Base-by-base conservation (phyloP, 2,329 filamentous ascomycete genomes). In the Didymella segeticola region DNA sequence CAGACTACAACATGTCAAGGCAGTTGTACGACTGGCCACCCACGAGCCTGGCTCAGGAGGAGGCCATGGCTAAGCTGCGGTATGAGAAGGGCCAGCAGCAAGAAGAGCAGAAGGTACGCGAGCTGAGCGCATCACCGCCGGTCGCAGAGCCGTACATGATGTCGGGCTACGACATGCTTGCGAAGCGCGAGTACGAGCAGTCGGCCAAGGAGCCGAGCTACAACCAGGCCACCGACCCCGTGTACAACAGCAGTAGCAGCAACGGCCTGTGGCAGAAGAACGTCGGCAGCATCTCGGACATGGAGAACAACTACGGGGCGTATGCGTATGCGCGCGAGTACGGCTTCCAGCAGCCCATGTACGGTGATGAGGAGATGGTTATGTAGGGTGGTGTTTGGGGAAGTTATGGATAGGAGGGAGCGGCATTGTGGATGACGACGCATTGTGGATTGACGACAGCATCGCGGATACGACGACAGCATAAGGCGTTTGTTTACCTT, bases 71-170 rank as follows among this genome's bases (percentile, higher is more conserved):
- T 2, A 77, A 79, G 57, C 70, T 86, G 53, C 82, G 89, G 38
- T 89, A 86, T 60, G 83, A 88, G 68, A 77, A 79, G 53, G 56
- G 56, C 22, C 62, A 70, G 43, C 62, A 70, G 43, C 54, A 56
- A 25, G 64, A 57, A 23, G 66, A 71, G 46, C 57, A 71, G 43
- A 56, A 70, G n/a, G 57, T 62, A 25, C 58, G 54, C n/a, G 56
- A 61, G 37, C 47, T 63, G n/a, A 61, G 57, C 33, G 46, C 60
- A 9, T 63, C 61, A 5, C 62, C 62, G 26, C 58, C 73, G 38
- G 80, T 84, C 56, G 85, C 84, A 31, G 91, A 96, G 74, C 91
- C 91, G 0, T 96, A 96, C 75, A 96, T 96, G 84, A 74, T 84
- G 41, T 88, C 86, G 6, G 92, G 92, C 12, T 96, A 96, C 70